phyloP scores from a whole-genome alignment of 2,329 filamentous ascomycete species.

The Sclerotinia trifoliorum region DNA sequence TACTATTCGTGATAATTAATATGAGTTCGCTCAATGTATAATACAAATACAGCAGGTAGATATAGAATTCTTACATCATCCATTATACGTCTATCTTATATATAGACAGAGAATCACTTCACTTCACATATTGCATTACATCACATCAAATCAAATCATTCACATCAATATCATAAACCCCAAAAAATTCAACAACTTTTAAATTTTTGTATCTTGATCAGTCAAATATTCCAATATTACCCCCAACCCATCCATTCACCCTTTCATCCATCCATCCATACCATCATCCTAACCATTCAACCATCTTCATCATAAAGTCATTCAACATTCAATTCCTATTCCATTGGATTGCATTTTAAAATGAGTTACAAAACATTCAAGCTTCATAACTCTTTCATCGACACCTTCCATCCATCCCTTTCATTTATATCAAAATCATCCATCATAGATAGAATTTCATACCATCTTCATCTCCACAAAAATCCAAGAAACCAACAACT shows the following conservation, averaged over 20 bases:
- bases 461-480: conserved; percentile 4
- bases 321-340: neutral
- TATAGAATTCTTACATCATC: no score
- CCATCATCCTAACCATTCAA: neutral
- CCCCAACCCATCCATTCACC: neutral
- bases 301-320: conserved; percentile 17
- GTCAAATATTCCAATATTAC: neutral
- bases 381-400: neutral
- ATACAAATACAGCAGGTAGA: no score
- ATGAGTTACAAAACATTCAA: conserved; percentile 13
- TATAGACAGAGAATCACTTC: neutral
- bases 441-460: neutral
- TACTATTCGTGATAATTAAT: no score
- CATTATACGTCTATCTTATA: no score
- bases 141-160: neutral
- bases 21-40: no score
- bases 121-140: no score
- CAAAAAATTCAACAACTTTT: neutral
- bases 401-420: neutral
- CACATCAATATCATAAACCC: neutral
- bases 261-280: conserved; percentile 1
- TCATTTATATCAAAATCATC: conserved; percentile 1
- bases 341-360: neutral
- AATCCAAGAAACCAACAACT: neutral
- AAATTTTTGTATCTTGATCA: conserved; percentile 12